These are phyloP conservation scores for Phaeotremella fagi DNA, from an alignment of 768 basidiomycete genomes.

Conservation along the genomic window DNA sequence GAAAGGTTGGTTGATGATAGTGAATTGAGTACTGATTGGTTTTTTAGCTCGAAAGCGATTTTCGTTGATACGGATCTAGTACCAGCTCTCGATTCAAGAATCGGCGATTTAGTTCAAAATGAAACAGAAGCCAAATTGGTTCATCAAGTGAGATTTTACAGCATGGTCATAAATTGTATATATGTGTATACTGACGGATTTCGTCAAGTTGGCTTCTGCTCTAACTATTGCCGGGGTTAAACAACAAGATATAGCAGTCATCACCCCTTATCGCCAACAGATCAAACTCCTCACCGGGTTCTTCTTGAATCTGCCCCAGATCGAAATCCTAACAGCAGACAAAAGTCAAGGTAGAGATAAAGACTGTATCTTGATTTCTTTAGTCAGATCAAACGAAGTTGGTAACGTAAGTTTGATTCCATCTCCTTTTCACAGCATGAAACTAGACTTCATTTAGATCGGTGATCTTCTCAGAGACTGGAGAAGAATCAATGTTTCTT, in stretches of 20 bases:
- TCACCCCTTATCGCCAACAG: constrained; percentile 92
- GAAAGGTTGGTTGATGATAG: constrained; percentile 56
- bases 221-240: constrained; percentile 63
- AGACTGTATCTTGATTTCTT: constrained; percentile 85
- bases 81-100: constrained; percentile 71
- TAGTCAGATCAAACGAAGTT: constrained; percentile 79
- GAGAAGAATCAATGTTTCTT: constrained; percentile 93
- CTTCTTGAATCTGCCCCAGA: constrained; percentile 53
- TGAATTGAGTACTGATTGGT: constrained; percentile 50
- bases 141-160: constrained; percentile 47
- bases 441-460: no score
- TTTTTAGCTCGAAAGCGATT: constrained; percentile 61
- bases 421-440: neutral
- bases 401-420: constrained; percentile 58
- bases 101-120: constrained; percentile 89
- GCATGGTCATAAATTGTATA: no score
- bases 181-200: neutral
- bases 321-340: constrained; percentile 88
- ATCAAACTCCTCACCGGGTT: constrained; percentile 77
- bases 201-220: constrained; percentile 62
- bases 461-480: constrained; percentile 94
- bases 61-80: constrained; percentile 89
- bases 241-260: constrained; percentile 72
- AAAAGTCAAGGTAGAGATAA: constrained; percentile 93
- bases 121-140: constrained; percentile 62